phyloP scores from a whole-genome alignment of 1,139 yeast genomes.

The Zygosaccharomyces sapae region DNA sequence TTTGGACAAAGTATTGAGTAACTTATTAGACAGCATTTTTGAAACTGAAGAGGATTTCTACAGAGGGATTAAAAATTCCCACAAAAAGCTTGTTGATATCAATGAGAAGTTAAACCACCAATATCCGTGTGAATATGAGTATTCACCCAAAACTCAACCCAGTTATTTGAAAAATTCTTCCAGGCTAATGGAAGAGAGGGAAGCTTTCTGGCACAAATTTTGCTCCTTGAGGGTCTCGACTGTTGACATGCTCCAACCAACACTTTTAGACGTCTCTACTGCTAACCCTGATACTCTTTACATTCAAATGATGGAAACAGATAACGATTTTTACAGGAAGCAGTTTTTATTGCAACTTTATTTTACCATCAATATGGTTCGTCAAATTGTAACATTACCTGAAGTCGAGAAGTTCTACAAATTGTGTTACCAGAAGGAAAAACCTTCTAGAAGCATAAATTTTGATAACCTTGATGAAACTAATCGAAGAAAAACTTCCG shows the following conservation, averaged over 20 bases:
- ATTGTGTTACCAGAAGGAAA: conserved; percentile 23
- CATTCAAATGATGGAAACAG: conserved; percentile 23
- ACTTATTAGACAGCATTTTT: conserved; percentile 28
- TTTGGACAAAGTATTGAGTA: conserved; percentile 22
- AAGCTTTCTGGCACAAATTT: conserved; percentile 20
- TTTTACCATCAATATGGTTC: conserved; percentile 22
- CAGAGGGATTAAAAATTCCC: conserved; percentile 17
- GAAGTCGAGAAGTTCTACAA: conserved; percentile 24
- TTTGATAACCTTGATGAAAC: conserved; percentile 18
- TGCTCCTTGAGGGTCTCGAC: conserved; percentile 4
- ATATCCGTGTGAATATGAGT: conserved; percentile 19
- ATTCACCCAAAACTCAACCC: conserved; percentile 13
- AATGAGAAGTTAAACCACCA: conserved; percentile 22
- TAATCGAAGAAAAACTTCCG: conserved; percentile 17
- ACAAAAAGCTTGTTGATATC: conserved; percentile 14
- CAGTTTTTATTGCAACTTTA: conserved; percentile 28
- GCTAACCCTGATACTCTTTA: conserved; percentile 21
- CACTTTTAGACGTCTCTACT: conserved; percentile 24
- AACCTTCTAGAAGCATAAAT: conserved; percentile 13
- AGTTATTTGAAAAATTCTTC: conserved; percentile 19
- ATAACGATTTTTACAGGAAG: conserved; percentile 30
- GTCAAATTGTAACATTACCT: conserved; percentile 21
- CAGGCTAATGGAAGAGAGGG: conserved; percentile 15
- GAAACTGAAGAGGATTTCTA: conserved; percentile 30
- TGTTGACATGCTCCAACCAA: conserved; percentile 19